A percentile compares a stretch with the other conserved stretches of the same genome.
Conservation (phyloP, 2,329 filamentous ascomycete species). For the Davidsoniella virescens region DNA sequence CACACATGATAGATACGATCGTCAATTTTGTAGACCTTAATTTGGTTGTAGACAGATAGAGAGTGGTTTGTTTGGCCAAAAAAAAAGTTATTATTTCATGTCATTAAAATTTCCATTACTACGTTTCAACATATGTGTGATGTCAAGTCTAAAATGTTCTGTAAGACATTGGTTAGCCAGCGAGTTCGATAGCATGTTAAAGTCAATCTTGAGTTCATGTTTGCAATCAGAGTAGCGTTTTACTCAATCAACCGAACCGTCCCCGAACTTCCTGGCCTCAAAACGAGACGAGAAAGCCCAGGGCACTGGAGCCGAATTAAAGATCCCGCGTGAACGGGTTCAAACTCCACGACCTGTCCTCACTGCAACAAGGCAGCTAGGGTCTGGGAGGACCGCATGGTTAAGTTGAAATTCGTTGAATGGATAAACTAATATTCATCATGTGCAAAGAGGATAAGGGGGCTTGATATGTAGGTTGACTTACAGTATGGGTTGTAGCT, state of each 20-base stretch:
- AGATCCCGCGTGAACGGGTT: slow-evolving; percentile 20
- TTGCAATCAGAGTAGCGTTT: slow-evolving; percentile 45
- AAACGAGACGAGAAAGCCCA: slow-evolving; percentile 16
- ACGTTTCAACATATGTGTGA: no score
- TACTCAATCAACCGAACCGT: slow-evolving; percentile 52
- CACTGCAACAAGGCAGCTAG: slow-evolving; percentile 33
- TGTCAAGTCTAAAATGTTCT: no score
- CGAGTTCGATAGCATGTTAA: background rate
- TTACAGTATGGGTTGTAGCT: no score
- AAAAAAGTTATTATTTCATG: no score
- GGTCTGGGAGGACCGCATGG: slow-evolving; percentile 63
- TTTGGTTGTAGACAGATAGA: no score
- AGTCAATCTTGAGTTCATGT: background rate
- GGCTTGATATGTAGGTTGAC: no score
- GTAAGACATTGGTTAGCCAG: background rate
- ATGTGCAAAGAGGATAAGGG: slow-evolving; percentile 14
- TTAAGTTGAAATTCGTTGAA: slow-evolving; percentile 50
- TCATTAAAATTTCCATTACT: no score
- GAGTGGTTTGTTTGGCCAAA: no score
- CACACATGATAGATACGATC: no score
- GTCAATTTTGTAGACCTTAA: no score
- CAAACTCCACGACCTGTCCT: slow-evolving; percentile 66
- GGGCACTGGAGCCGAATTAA: slow-evolving; percentile 47
- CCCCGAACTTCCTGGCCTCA: slow-evolving; percentile 29
- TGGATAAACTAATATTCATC: slow-evolving; percentile 50